Base-by-base conservation (phyloP, 306 rosid genomes). In the Quercus variabilis region DNA sequence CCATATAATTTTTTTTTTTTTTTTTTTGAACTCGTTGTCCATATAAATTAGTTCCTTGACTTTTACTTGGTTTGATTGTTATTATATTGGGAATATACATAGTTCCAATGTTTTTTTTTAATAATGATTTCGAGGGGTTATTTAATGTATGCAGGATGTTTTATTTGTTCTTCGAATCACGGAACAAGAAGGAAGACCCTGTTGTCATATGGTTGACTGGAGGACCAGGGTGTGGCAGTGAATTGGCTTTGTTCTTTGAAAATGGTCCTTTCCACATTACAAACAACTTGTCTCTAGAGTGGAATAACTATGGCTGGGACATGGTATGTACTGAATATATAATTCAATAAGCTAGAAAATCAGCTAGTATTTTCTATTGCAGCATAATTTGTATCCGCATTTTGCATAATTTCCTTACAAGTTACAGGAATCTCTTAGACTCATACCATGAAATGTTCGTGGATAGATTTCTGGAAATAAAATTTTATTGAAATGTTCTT, bases 221-320 rank as follows among this genome's bases (percentile, higher is more conserved):
- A 82, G 99, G 98, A 15, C 99, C 98, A 78, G 98, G 99, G 14
- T 95, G 97, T n/a, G 84, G 99, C 80, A 90, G 99, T 86, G 98
- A 91, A 78, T 74, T 93, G 31, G 98, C 98, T 79, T 58, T 95
- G 90, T 95, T 95, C 69, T 90, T 88, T 57, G 99, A 95, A 86
- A 93, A 95, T 63, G 99, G 99, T 83, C 98, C 99, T 74, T 95
- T 91, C 69, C 89, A 93, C 2, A 75, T 95, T 56, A 76, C 91
- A 69, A 85, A 79, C 26, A 84, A 91, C 80, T 78, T 86, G 84
- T 89, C 98, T 77, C 99, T 95, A 62, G 82, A 54, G 10, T 95
- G 97, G 99, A 93, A 91, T 82, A 88, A 91, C 20, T 89, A 85
- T 76, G 99, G 99, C 68, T 95, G 98, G 99, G 99, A 95, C 82